These are phyloP conservation scores for Spirogloea muscicola DNA, from an alignment of 139 green algal genomes.

Conservation along the genomic window DNA sequence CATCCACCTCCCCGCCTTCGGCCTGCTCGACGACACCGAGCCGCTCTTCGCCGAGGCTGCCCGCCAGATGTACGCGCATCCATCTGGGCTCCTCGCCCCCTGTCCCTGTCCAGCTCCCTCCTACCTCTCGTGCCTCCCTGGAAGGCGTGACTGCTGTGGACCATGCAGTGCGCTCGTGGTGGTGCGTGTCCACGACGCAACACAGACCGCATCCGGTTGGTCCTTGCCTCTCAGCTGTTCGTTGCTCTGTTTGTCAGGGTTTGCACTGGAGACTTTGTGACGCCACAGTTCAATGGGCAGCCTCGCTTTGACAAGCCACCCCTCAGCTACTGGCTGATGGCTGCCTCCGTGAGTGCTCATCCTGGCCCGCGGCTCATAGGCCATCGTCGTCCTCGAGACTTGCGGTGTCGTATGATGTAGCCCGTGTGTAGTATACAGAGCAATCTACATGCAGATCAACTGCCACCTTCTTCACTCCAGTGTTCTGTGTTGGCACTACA, in stretches of 20 bases:
- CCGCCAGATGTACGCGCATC: slow-evolving; percentile 40
- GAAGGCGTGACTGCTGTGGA: not conserved
- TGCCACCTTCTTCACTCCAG: not conserved
- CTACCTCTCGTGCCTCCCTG: no score
- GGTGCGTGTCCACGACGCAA: no score
- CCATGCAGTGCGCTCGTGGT: not conserved
- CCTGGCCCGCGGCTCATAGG: not conserved
- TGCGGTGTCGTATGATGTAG: no score
- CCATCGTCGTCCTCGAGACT: no score
- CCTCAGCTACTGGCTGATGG: slow-evolving; percentile 47
- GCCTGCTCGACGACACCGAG: slow-evolving; percentile 53
- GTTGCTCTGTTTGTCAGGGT: no score
- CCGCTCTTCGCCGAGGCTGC: slow-evolving; percentile 49
- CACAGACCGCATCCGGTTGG: no score
- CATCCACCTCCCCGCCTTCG: slow-evolving; percentile 8
- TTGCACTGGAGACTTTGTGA: slow-evolving; percentile 50
- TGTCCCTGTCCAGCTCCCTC: no score
- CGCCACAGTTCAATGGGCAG: slow-evolving; percentile 50
- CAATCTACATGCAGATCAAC: not conserved
- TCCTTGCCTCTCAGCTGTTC: no score
- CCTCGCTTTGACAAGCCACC: slow-evolving; percentile 50
- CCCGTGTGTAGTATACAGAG: no score
- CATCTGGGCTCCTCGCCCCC: no score
- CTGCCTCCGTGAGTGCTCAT: slow-evolving; percentile 13
- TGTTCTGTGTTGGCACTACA: no score